Evolutionary conservation across 805 yeast genomes (phyloP), one percentile per base, ranked within the genome.

Genomic region (Metschnikowia gruessii): DNA sequence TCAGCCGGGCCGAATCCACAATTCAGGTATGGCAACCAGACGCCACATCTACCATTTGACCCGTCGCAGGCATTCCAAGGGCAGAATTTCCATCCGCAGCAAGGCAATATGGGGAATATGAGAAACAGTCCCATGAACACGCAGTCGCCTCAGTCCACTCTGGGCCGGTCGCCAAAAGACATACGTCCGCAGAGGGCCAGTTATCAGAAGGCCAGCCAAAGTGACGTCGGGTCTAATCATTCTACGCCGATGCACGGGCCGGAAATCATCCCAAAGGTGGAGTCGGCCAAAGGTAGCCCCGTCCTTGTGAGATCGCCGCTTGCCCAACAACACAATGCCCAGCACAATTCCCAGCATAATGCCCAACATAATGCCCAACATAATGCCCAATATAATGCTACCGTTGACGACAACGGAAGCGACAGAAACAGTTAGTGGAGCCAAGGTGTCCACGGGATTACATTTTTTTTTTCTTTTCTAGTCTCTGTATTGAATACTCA

Each of bases 111-210:
- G 57, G 37, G 45, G 13, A 51, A 53, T 29, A 41, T 59, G 15
- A 46, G 61, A 31, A 56, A 54, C 10, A 55, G 59, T 18, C 59
- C 53, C 32, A 49, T 51, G 29, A 50, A 48, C 18, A 55, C 48
- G 31, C 58, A 60, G 42, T 60, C 65, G 16, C 65, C 66, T 5
- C 65, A 54, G 47, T 60, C 67, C 5, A 52, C 62, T 1, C 66
- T 53, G 45, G 63, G 61, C 1, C 49, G 61, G 35, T 66, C 70
- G 5, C 72, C 70, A 1, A 64, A 60, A 34, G 68, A 65, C 26
- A 50, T 53, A 19, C 60, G 61, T 31, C 64, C 53, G 46, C 52
- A 46, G 21, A 26, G 46, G 15, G 35, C 35, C 13, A 19, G 38
- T 9, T 40, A 31, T 37, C 31, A 37, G 4, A 37, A 37, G 16